Base-by-base conservation (phyloP, 768 basidiomycete genomes). In the Suillus clintonianus region DNA sequence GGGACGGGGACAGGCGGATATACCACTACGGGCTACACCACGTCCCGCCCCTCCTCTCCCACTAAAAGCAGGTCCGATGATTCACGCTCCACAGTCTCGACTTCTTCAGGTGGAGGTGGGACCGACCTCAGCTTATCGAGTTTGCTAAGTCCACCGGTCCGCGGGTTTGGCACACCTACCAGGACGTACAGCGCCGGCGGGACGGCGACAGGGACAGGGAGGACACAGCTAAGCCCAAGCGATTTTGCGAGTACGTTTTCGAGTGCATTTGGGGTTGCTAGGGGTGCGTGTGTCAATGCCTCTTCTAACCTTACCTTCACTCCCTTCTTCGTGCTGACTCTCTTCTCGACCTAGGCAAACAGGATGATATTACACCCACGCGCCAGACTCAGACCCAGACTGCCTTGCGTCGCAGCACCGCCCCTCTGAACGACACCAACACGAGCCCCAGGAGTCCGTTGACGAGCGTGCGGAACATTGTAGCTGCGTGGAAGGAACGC, bases 401-500 rank as follows among this genome's bases (percentile, higher is more conserved):
- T 9, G 37, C 55, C 22, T 24, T 57, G 17, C 56, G 56, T 30
- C 56, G 56, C 11, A 57, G 39, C 39, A 27, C 39, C 17, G 24
- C 17, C 13, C 24, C 56, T 19, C 39, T 15, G 24, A 41, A 57
- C 17, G 39, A 57, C 5, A 13, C 17, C 13, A 57, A 57, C 24
- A 80, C 80, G 22, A 86, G 88, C 4, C 89, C 91, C 5, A 84
- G 89, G 10, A 90, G 89, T 5, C 90, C 91, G 1, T 78, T 91
- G 32, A 81, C 87, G 0, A 90, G 88, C 5, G 89, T 94, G 27
- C 84, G 90, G 37, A 93, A 93, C 66, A 86, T 93, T 43, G 89
- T 94, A 8, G 85, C 87, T 0, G 80, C 89, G 9, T 94, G 92
- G 91, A 93, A 92, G 72, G 89, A 91, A 64, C 84, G 89, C 22